Conservation (phyloP, 257 asterid species). For the Lycium ferocissimum region DNA sequence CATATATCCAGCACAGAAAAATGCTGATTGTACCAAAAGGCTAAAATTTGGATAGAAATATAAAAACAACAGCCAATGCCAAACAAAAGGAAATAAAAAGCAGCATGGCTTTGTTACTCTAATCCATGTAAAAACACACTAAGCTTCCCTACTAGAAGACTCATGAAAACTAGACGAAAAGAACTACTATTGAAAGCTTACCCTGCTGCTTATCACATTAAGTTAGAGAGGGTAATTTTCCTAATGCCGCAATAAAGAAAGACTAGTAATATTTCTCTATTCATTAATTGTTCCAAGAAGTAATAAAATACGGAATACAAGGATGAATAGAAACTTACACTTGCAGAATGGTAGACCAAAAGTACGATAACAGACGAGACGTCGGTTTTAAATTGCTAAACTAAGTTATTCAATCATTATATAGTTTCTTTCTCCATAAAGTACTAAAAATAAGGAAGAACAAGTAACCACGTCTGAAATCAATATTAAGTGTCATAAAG, state of each 20-base stretch:
- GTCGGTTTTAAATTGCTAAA: neutral
- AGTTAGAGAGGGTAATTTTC: neutral
- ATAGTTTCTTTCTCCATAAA: neutral
- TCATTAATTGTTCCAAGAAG: neutral
- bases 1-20: neutral
- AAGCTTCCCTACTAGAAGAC: neutral
- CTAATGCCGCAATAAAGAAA: neutral
- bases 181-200: neutral
- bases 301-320: neutral
- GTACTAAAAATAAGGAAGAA: neutral
- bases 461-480: neutral
- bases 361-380: neutral
- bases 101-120: neutral
- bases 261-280: neutral
- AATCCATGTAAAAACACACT: neutral
- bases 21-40: neutral
- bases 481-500: neutral
- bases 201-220: neutral
- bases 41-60: neutral
- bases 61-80: neutral
- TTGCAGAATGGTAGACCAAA: neutral
- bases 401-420: neutral
- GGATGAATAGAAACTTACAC: neutral
- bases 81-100: neutral
- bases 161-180: neutral